Evolutionary conservation across 1,139 yeast species (phyloP).

Genomic region (Diutina catenulata): DNA sequence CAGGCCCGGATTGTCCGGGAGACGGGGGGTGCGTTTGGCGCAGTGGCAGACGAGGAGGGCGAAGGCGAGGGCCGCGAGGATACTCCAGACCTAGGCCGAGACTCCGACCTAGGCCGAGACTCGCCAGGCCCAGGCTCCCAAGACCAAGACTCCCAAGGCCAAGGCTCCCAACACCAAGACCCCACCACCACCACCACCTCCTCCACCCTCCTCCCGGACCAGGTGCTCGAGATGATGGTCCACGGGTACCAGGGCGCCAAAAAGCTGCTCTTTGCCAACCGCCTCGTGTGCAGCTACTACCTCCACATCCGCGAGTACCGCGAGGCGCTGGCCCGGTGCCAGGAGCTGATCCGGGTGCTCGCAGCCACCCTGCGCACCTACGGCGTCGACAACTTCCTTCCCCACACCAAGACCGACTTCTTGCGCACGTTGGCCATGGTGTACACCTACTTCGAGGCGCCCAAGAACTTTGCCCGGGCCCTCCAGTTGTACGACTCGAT

Average conservation of each 20-base stretch:
- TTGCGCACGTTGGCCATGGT: slow-evolving; percentile 61
- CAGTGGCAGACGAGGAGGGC: background rate
- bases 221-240: slow-evolving; percentile 39
- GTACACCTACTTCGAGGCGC: slow-evolving; percentile 80
- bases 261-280: slow-evolving; percentile 46
- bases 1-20: slow-evolving; percentile 11
- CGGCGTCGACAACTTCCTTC: slow-evolving; percentile 28
- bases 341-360: slow-evolving; percentile 47
- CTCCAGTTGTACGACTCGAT: slow-evolving; percentile 58
- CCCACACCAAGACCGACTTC: slow-evolving; percentile 45
- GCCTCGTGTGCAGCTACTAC: slow-evolving; percentile 54
- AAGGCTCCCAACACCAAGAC: background rate
- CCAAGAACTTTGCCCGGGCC: slow-evolving; percentile 74
- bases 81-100: no score
- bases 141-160: background rate
- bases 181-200: background rate
- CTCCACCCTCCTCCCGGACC: slow-evolving; percentile 29
- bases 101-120: no score
- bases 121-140: no score
- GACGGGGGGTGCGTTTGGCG: slow-evolving; percentile 1
- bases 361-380: slow-evolving; percentile 36
- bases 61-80: slow-evolving; percentile 2
- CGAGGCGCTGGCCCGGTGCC: slow-evolving; percentile 48
- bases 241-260: slow-evolving; percentile 39
- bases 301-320: slow-evolving; percentile 53